Evolutionary conservation across 495 filamentous ascomycete species (phyloP), one percentile per base, ranked within the genome.

Genomic region (Penicillium taxi): DNA sequence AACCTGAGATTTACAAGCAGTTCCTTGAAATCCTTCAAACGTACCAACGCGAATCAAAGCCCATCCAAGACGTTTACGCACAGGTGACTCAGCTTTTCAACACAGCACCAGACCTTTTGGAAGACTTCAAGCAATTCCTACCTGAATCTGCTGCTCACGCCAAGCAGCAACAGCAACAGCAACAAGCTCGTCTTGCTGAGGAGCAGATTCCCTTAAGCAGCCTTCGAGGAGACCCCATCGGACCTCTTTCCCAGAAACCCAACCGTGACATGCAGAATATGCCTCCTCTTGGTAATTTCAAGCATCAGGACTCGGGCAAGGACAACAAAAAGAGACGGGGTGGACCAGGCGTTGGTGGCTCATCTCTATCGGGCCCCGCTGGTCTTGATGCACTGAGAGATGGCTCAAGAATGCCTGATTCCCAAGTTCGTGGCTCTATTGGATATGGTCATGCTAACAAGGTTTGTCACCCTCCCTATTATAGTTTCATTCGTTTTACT

Each of bases 91-190:
- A 81, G 39, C 70, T 99, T 2, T 99, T 99, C 61, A 84, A 82
- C 51, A 77, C 81, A 11, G 93, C 93, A 0, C 91, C 88, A n/a
- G 93, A 99, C 64, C 80, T 99, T 6, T 59, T 99, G 13, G 90
- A 96, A 59, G 93, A 96, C 50, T 99, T 99, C 59, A 99, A 99
- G 56, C 93, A 99, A 56, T 99, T 99, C 43, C 70, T 99, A 13
- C 93, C 93, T 1, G 93, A 99, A 58, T 94, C 91, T 43, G 90
- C 93, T 9, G 89, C 91, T 22, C 88, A 85, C 53, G 84, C 81
- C 32, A 86, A 84, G 61, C 80, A 81, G 43, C n/a, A n/a, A n/a
- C 73, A 81, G 40, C 77, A 78, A 9, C 63, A 61, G 17, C 44
- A 46, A 20, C 39, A 42, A 32, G 61, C 66, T 33, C 70, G 78